phyloP scores from a whole-genome alignment of 2,329 filamentous ascomycete genomes.

The Talaromyces albobiverticillius region DNA sequence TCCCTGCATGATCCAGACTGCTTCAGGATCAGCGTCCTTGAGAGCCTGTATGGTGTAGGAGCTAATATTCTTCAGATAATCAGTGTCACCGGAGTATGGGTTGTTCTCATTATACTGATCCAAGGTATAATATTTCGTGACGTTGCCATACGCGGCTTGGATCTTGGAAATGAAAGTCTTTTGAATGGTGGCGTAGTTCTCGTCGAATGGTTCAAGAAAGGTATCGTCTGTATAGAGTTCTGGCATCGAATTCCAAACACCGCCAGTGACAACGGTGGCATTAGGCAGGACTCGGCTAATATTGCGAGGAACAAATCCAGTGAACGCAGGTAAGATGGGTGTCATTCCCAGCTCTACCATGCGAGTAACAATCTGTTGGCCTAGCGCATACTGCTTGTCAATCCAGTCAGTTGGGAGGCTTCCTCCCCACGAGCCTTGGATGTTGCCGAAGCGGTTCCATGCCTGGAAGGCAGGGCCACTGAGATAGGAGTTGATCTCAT shows the following conservation, averaged over 20 bases:
- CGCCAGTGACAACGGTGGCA: slow-evolving; percentile 44
- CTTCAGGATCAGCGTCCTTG: slow-evolving; percentile 47
- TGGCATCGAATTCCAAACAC: slow-evolving; percentile 44
- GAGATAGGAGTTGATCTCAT: slow-evolving; percentile 47
- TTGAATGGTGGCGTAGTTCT: slow-evolving; percentile 44
- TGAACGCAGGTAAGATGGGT: slow-evolving; percentile 51
- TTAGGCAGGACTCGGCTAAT: slow-evolving; percentile 42
- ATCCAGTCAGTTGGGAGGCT: slow-evolving; percentile 46
- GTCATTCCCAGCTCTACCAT: slow-evolving; percentile 56
- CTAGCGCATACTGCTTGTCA: slow-evolving; percentile 46
- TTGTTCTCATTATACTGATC: slow-evolving; percentile 56
- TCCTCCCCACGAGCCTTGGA: slow-evolving; percentile 50
- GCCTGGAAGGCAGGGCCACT: slow-evolving; percentile 52
- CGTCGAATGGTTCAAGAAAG: slow-evolving; percentile 49
- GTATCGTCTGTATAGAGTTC: slow-evolving; percentile 44
- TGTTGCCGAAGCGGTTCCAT: slow-evolving; percentile 57
- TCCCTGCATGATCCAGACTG: slow-evolving; percentile 54
- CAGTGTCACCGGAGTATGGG: slow-evolving; percentile 45
- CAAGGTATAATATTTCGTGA: slow-evolving; percentile 50
- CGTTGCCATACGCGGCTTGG: slow-evolving; percentile 46
- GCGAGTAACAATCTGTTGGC: slow-evolving; percentile 48
- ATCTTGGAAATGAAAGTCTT: slow-evolving; percentile 48
- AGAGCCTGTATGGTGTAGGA: slow-evolving; percentile 47
- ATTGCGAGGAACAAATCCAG: slow-evolving; percentile 48
- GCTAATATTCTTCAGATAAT: slow-evolving; percentile 44